phyloP scores from a whole-genome alignment of 805 yeast species.

The Peterozyma toletana region DNA sequence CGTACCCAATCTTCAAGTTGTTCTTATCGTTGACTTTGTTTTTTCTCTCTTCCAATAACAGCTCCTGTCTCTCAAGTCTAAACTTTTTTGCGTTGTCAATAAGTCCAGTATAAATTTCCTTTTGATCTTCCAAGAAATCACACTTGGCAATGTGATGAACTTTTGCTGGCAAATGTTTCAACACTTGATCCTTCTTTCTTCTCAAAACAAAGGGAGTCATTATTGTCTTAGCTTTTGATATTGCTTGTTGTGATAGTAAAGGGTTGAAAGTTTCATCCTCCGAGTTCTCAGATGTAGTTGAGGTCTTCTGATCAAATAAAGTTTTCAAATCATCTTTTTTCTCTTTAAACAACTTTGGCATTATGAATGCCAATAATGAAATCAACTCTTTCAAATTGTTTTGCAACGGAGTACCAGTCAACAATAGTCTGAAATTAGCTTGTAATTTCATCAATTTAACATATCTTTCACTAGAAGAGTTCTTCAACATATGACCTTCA shows the following conservation, averaged over 20 bases:
- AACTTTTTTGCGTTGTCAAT: slow-evolving; percentile 36
- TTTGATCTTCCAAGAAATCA: slow-evolving; percentile 50
- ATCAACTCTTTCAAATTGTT: slow-evolving; percentile 87
- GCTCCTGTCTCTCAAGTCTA: slow-evolving; percentile 21
- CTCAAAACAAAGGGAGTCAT: slow-evolving; percentile 96
- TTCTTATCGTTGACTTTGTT: background rate
- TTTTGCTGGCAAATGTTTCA: slow-evolving; percentile 82
- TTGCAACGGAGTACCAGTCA: slow-evolving; percentile 97
- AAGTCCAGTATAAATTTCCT: slow-evolving; percentile 52
- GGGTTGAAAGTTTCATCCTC: slow-evolving; percentile 59
- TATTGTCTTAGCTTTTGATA: slow-evolving; percentile 90
- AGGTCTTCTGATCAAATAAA: slow-evolving; percentile 82
- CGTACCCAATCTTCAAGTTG: background rate
- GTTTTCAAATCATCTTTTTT: slow-evolving; percentile 76
- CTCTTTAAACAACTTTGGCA: slow-evolving; percentile 76
- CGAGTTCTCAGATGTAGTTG: slow-evolving; percentile 39
- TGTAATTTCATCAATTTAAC: slow-evolving; percentile 74
- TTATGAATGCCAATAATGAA: slow-evolving; percentile 82
- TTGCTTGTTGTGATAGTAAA: slow-evolving; percentile 82
- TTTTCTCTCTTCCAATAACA: background rate
- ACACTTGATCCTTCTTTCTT: slow-evolving; percentile 86
- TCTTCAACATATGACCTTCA: slow-evolving; percentile 96
- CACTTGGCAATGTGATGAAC: slow-evolving; percentile 58
- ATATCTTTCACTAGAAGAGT: slow-evolving; percentile 83
- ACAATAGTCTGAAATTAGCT: slow-evolving; percentile 76